Evolutionary conservation across 1,284 basidiomycete species (phyloP).

Genomic region (Irpex lacteus): DNA sequence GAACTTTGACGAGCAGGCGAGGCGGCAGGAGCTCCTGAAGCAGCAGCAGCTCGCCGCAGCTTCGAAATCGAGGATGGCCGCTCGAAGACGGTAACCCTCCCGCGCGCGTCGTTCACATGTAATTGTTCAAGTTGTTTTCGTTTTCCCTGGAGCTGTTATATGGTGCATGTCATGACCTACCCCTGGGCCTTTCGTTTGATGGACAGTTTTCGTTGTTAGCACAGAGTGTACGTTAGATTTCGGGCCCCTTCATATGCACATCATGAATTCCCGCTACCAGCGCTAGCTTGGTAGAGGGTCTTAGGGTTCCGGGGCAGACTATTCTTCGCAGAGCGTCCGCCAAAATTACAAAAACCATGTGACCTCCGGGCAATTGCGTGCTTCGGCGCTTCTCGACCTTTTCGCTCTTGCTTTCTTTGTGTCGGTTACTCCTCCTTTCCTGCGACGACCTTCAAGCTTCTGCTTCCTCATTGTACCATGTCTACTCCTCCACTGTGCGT

Average conservation of each 20-base stretch:
- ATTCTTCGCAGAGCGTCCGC: not conserved
- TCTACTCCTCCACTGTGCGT: not conserved
- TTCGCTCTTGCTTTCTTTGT: not conserved
- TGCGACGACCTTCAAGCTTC: not conserved
- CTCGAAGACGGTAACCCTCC: conserved; percentile 25
- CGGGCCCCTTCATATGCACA: not conserved
- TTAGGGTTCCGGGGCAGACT: too few species aligned
- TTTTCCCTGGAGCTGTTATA: conserved; percentile 2
- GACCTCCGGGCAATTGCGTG: not conserved
- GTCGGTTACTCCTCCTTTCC: not conserved
- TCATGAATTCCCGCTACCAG: too few species aligned
- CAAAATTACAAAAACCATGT: not conserved
- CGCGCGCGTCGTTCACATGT: not conserved
- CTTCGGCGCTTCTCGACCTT: not conserved
- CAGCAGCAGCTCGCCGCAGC: conserved; percentile 14
- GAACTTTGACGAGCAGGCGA: conserved; percentile 45
- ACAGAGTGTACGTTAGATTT: not conserved
- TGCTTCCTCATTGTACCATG: not conserved
- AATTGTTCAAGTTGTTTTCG: not conserved
- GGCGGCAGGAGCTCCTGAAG: conserved; percentile 20
- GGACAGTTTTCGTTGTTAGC: not conserved
- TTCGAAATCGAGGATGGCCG: conserved; percentile 20
- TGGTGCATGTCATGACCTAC: not conserved
- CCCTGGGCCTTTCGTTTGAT: not conserved
- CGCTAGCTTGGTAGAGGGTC: too few species aligned